A percentile compares a stretch with the other conserved stretches of the same genome.
Evolutionary conservation across 2,329 filamentous ascomycete species (phyloP).

Genomic region (Phaeosphaeriaceae sp.): DNA sequence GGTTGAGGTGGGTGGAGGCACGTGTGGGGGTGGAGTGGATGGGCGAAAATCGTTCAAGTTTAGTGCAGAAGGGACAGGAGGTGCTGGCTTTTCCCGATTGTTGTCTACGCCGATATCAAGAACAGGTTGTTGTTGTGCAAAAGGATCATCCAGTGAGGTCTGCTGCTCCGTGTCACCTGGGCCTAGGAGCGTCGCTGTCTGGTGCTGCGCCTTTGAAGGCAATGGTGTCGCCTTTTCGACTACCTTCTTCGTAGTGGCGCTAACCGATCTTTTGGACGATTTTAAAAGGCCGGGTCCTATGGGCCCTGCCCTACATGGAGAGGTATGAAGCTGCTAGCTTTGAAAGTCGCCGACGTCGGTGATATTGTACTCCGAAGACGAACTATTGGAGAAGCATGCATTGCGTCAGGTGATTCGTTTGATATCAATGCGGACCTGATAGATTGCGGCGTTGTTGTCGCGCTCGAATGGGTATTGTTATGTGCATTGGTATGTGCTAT

Average conservation of each 20-base stretch:
- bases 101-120: no score
- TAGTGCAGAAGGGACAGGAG: neutral
- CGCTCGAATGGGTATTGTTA: slow-evolving; percentile 14
- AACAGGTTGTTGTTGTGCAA: neutral
- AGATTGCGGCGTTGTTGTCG: slow-evolving; percentile 18
- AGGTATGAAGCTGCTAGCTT: slow-evolving; percentile 36
- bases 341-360: slow-evolving; percentile 43
- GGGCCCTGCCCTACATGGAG: slow-evolving; percentile 30
- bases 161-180: neutral
- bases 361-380: slow-evolving; percentile 41
- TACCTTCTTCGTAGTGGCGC: slow-evolving; percentile 13
- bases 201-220: neutral
- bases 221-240: neutral
- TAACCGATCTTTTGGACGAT: slow-evolving; percentile 21
- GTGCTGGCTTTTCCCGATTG: neutral
- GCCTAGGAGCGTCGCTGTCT: neutral
- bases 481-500: slow-evolving; percentile 15
- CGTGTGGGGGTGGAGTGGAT: slow-evolving; percentile 11
- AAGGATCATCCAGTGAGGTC: slow-evolving; percentile 2
- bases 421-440: slow-evolving; percentile 12
- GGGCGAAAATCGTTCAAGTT: neutral
- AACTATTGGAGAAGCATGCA: slow-evolving; percentile 38
- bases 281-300: slow-evolving; percentile 41
- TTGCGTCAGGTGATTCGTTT: slow-evolving; percentile 21
- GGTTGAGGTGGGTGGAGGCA: slow-evolving; percentile 6